A percentile compares a stretch with the other conserved stretches of the same genome.
Evolutionary conservation across 495 filamentous ascomycete species (phyloP).

Genomic region (Penicillium alfredii): DNA sequence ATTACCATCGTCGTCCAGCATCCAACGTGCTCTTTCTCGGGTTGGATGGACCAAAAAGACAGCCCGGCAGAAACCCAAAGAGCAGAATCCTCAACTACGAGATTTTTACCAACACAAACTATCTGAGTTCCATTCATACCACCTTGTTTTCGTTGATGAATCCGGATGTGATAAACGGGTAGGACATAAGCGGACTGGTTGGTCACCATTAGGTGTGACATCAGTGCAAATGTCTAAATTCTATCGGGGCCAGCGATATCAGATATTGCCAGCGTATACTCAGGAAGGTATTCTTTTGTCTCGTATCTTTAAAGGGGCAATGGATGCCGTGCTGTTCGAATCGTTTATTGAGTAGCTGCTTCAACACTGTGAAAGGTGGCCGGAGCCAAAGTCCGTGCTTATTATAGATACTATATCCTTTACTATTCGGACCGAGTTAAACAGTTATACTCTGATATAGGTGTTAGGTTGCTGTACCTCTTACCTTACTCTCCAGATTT

Average conservation of each 20-base stretch:
- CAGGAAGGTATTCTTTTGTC: constrained; percentile 24
- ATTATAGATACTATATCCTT: background rate
- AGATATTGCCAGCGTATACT: constrained; percentile 33
- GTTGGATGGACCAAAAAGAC: constrained; percentile 11
- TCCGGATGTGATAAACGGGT: too few species aligned
- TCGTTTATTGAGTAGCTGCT: constrained; percentile 31
- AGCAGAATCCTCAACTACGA: too few species aligned
- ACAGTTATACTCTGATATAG: background rate
- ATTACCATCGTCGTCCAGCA: constrained; percentile 1
- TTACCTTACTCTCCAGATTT: background rate
- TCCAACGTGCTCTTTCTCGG: constrained; percentile 7
- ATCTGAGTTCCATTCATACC: too few species aligned
- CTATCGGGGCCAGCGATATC: constrained; percentile 21
- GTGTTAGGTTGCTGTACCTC: background rate
- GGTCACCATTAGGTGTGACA: too few species aligned
- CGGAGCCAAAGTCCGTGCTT: background rate
- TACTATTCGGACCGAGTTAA: background rate
- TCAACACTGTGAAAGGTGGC: background rate
- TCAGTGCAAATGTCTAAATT: too few species aligned
- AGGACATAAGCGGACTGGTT: too few species aligned
- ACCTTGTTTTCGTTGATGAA: too few species aligned
- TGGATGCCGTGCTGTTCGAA: constrained; percentile 27
- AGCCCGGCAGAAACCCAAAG: constrained; percentile 4
- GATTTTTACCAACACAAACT: too few species aligned
- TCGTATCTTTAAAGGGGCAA: constrained; percentile 28